phyloP scores from a whole-genome alignment of 768 basidiomycete species.

The Kondoa malvinella region DNA sequence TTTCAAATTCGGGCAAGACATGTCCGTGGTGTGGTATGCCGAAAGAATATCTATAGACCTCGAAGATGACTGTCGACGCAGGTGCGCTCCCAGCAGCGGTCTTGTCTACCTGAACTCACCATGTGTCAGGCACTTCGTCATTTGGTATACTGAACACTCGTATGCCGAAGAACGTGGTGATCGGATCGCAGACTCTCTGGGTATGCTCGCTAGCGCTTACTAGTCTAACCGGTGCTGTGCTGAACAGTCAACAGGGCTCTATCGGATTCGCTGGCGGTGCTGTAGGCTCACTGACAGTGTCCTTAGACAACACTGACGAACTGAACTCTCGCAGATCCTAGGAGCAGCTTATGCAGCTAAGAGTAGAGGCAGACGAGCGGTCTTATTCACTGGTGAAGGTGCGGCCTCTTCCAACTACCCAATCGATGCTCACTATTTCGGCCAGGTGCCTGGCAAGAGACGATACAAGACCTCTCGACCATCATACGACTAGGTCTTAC shows the following conservation, averaged over 20 bases:
- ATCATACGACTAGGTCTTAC: constrained; percentile 57
- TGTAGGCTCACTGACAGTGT: neutral
- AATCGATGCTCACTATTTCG: neutral
- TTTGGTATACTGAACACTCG: too few species aligned
- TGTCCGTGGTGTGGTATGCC: constrained; percentile 32
- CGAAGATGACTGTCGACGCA: too few species aligned
- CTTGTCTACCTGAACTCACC: too few species aligned
- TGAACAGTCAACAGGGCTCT: constrained; percentile 50
- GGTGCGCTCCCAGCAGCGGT: too few species aligned
- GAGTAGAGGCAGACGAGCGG: constrained; percentile 48
- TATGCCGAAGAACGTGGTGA: constrained; percentile 44
- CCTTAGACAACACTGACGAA: too few species aligned
- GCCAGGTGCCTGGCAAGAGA: constrained; percentile 39
- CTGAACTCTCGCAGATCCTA: constrained; percentile 36
- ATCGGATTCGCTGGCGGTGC: constrained; percentile 86
- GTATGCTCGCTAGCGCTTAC: neutral
- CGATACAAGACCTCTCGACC: constrained; percentile 39
- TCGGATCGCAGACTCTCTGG: constrained; percentile 42
- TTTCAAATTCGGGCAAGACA: constrained; percentile 92
- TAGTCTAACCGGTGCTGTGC: too few species aligned
- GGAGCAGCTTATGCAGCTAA: constrained; percentile 40
- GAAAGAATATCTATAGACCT: too few species aligned
- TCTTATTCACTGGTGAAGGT: constrained; percentile 36
- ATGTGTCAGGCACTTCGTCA: too few species aligned
- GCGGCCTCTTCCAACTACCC: neutral